Conservation (phyloP, 306 rosid genomes). For the Castanopsis chinensis region DNA sequence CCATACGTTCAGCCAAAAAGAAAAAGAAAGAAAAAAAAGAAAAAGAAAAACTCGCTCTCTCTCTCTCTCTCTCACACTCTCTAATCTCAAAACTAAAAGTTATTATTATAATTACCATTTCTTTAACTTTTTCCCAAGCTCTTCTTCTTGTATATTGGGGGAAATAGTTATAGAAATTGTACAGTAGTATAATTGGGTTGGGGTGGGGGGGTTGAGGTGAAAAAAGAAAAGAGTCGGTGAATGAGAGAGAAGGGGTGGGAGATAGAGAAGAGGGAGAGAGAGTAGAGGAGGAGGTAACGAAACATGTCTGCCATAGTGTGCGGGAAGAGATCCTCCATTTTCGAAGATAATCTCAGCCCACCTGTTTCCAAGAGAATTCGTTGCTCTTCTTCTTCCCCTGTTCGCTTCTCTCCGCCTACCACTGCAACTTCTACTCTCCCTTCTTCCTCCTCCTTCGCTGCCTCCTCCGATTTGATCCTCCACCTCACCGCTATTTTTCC, state of each 20-base stretch:
- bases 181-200: too few species aligned
- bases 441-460: constrained; percentile 25
- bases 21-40: too few species aligned
- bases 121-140: too few species aligned
- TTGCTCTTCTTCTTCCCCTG: constrained; percentile 63
- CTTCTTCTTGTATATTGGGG: too few species aligned
- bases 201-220: too few species aligned
- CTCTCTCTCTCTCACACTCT: too few species aligned
- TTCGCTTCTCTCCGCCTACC: constrained; percentile 44
- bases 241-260: constrained; percentile 9
- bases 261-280: constrained; percentile 20
- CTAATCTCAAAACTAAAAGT: too few species aligned
- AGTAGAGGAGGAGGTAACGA: constrained; percentile 42
- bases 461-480: constrained; percentile 30
- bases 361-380: constrained; percentile 65
- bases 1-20: too few species aligned
- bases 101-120: too few species aligned
- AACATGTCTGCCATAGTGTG: constrained; percentile 98
- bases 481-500: constrained; percentile 64
- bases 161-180: too few species aligned
- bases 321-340: constrained; percentile 88
- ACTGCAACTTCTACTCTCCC: constrained; percentile 11
- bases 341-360: constrained; percentile 50
- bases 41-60: too few species aligned
- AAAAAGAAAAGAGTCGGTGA: neutral